A percentile compares a stretch with the other conserved stretches of the same genome.
Conservation (phyloP, 371 early-diverging fungal species). For the Mortierella sp. region DNA sequence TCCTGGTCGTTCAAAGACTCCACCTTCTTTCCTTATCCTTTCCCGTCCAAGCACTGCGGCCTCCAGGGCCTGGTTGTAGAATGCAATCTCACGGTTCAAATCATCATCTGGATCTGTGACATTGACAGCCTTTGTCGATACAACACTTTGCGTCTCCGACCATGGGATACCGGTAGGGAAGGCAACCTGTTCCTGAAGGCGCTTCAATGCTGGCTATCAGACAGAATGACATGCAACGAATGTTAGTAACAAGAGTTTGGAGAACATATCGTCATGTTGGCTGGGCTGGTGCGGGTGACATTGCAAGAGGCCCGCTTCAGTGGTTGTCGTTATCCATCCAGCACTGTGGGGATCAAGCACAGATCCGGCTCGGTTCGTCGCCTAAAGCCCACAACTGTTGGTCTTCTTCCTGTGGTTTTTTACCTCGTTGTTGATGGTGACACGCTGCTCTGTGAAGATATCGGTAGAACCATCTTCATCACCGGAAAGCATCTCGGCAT, state of each 20-base stretch:
- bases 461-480: conserved; percentile 57
- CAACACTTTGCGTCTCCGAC: conserved; percentile 84
- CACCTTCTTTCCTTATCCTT: conserved; percentile 66
- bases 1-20: conserved; percentile 84
- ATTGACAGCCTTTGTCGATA: conserved; percentile 66
- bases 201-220: conserved; percentile 65
- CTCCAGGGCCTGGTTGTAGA: conserved; percentile 88
- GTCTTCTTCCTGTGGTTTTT: background rate
- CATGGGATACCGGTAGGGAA: conserved; percentile 75
- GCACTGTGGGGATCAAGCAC: no score
- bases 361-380: no score
- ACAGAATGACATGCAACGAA: background rate
- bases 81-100: conserved; percentile 89
- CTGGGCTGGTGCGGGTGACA: no score
- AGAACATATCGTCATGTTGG: no score
- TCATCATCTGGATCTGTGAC: conserved; percentile 84
- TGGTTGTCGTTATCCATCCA: no score
- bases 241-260: no score
- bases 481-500: conserved; percentile 48
- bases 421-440: conserved; percentile 81
- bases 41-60: conserved; percentile 76
- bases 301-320: no score
- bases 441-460: conserved; percentile 67
- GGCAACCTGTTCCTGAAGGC: conserved; percentile 73
- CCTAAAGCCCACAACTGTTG: background rate